Base-by-base conservation (phyloP, 1,139 yeast genomes). In the Debaryomyces sp. region DNA sequence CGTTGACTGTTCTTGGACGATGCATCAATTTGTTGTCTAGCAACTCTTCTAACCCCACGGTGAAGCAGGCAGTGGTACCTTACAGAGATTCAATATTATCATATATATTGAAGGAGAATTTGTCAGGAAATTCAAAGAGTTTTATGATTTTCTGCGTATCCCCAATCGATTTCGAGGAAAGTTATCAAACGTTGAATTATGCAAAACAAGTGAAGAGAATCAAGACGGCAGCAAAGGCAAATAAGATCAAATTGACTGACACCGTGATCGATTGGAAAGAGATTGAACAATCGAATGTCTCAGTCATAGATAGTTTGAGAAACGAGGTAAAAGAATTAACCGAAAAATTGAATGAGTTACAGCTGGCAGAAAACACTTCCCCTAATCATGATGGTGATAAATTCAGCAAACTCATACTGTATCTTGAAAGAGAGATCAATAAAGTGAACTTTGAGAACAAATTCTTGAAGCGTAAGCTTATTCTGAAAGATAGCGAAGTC, bases 71-170 rank as follows among this genome's bases (percentile, higher is more conserved):
- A 10, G 67, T 82, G 17, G 77, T 84, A 2, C 92, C 96, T 0
- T 88, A 83, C 59, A 72, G 96, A 50, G 96, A 88, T 54, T 87
- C 94, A 0, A 74, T 76, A 0, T 68, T 88, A 49, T 88, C 96
- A 0, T 86, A 90, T 80, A 67, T 88, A 4, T 71, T 88, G 49
- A 85, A 84, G 58, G 92, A 87, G 54, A 82, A 82, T 54, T 71
- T 87, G 32, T 87, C 89, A 1, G 94, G 94, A 1, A 87, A 87
- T 58, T 82, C 89, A 23, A 84, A 84, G 58, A 87, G 90, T 1
- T 82, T 83, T 37, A 87, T 87, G 92, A 73, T 87, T 7, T 89
- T 89, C 34, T 86, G 92, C 61, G 71, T 87, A 1, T 84, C 92
- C 0, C 92, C 96, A 0, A 73, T 87, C 12, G 90, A 85, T 60